Evolutionary conservation across 257 asterid species (phyloP), one percentile per base, ranked within the genome.

Genomic region (Thymus quinquecostatus): DNA sequence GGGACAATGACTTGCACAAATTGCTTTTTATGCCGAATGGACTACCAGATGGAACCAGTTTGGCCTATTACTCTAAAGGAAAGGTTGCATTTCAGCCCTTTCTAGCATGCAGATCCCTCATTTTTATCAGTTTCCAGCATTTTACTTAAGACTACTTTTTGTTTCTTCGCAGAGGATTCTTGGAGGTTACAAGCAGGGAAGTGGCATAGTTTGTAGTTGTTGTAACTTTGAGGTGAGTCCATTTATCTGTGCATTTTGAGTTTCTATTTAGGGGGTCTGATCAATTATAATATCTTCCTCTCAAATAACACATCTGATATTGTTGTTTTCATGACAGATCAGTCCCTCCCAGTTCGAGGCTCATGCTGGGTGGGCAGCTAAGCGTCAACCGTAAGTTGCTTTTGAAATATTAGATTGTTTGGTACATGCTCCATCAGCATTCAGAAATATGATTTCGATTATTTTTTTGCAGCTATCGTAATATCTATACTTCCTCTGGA

Each of bases 271-370:
- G 64, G 48, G 21, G 38, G 53, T n/a, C 43, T 28, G 40, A 47
- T 59, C 27, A 11, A 9, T 53, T 63, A 10, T 66, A 62, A 51
- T 21, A 65, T 58, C 68, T 57, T 45, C 76, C 28, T 58, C 73
- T 57, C 50, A 11, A 41, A 30, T 7, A 67, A 62, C 44, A 44
- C 49, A 14, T 73, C 50, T 64, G 50, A 62, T 77, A 60, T 38
- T 38, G 43, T 62, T 69, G 66, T 61, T 36, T 47, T 47, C 53
- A 21, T 21, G 33, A 73, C 94, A 95, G 99, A 86, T 95, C 48
- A 95, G 99, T 85, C 99, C 99, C n/a, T 94, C 99, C 51, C 97
- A 89, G 80, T 94, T 94, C 67, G 99, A 94, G 84, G 77, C 99
- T 77, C 99, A 94, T 75, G 97, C 99, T 82, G 99, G 99, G 60